Conservation (phyloP, 2,329 filamentous ascomycete genomes). For the Monosporascus sp. region DNA sequence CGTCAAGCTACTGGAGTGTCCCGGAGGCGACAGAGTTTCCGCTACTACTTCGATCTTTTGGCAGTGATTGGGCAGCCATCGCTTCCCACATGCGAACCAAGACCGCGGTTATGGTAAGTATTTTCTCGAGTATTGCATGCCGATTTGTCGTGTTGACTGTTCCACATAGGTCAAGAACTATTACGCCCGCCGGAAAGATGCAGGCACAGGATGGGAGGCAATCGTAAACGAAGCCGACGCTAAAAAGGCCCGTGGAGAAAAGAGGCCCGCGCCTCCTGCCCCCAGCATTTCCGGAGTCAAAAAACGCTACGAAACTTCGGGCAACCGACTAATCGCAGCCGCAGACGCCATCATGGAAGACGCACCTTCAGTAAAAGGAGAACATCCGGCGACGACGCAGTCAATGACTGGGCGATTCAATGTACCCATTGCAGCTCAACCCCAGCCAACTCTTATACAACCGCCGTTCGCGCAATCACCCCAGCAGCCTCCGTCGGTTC, state of each 20-base stretch:
- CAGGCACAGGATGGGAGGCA: constrained; percentile 54
- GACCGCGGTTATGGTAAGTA: constrained; percentile 74
- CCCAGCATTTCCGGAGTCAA: constrained; percentile 43
- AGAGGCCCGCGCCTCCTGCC: constrained; percentile 53
- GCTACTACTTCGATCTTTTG: constrained; percentile 65
- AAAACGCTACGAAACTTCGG: constrained; percentile 43
- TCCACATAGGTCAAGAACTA: constrained; percentile 59
- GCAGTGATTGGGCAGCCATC: constrained; percentile 72
- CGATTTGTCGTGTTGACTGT: no score
- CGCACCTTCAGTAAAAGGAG: constrained; percentile 38
- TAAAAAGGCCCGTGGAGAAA: constrained; percentile 51
- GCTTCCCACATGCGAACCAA: constrained; percentile 77
- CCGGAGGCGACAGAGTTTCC: constrained; percentile 75
- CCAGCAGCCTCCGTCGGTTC: constrained; percentile 18
- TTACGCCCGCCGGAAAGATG: constrained; percentile 58
- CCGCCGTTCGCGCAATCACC: constrained; percentile 23
- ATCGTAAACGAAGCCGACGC: constrained; percentile 56
- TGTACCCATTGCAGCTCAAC: constrained; percentile 40
- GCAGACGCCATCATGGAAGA: constrained; percentile 43
- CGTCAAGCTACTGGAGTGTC: constrained; percentile 84
- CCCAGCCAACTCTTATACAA: constrained; percentile 23
- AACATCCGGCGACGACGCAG: constrained; percentile 32
- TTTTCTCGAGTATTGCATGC: constrained; percentile 1
- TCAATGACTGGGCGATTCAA: constrained; percentile 37
- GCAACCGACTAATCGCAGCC: constrained; percentile 43